A percentile compares a stretch with the other conserved stretches of the same genome.
Evolutionary conservation across 805 yeast species (phyloP).

Genomic region (Yarrowia sp.): DNA sequence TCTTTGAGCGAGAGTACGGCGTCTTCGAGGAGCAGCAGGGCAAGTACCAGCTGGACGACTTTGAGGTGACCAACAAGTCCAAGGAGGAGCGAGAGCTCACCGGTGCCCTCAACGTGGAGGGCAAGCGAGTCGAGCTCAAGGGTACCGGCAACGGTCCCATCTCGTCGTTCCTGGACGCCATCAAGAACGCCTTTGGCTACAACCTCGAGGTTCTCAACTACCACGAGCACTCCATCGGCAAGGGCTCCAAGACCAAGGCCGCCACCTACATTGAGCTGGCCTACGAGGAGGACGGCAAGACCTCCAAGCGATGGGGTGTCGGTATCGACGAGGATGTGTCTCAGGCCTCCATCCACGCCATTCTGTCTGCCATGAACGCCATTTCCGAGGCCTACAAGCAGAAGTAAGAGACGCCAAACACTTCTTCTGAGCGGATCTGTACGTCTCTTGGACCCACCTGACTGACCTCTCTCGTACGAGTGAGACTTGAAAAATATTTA

Average conservation of each 20-base stretch:
- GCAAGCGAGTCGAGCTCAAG: conserved; percentile 51
- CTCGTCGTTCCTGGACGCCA: conserved; percentile 73
- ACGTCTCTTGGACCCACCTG: too few relatives aligned
- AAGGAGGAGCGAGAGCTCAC: conserved; percentile 56
- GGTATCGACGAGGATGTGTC: conserved; percentile 92
- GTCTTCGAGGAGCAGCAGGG: conserved; percentile 48
- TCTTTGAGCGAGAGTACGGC: conserved; percentile 68
- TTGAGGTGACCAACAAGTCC: conserved; percentile 54
- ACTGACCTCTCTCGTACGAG: too few relatives aligned
- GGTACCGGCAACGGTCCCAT: conserved; percentile 87
- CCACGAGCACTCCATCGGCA: conserved; percentile 81
- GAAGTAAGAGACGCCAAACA: too few relatives aligned
- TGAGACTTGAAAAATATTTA: conserved; percentile 6
- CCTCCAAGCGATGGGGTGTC: conserved; percentile 76
- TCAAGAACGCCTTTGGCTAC: conserved; percentile 57
- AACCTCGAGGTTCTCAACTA: conserved; percentile 69
- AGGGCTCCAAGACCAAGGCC: conserved; percentile 73
- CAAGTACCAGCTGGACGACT: conserved; percentile 55
- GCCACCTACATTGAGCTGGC: conserved; percentile 75
- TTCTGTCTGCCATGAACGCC: conserved; percentile 52
- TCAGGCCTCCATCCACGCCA: conserved; percentile 72
- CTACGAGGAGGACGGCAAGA: conserved; percentile 55
- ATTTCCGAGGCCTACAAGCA: conserved; percentile 40
- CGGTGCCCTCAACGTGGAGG: conserved; percentile 60
- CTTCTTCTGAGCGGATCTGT: too few relatives aligned